phyloP scores from a whole-genome alignment of 2,329 filamentous ascomycete genomes.

The Colletotrichum chrysophilum region DNA sequence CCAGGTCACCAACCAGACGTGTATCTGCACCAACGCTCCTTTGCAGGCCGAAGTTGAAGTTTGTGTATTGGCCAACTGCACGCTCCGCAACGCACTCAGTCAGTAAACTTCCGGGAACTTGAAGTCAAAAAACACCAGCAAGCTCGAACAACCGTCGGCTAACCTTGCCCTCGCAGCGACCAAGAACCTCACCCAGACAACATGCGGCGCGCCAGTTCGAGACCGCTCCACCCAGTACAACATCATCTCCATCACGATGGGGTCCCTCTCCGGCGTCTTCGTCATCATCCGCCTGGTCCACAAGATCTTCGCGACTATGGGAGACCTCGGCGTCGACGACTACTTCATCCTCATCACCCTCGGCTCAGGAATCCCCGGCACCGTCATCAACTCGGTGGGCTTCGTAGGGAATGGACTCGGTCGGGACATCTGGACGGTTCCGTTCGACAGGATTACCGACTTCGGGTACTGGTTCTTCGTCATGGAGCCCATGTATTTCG shows the following conservation, averaged over 20 bases:
- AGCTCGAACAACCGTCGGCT: not conserved
- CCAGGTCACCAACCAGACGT: slow-evolving; percentile 29
- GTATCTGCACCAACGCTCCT: slow-evolving; percentile 33
- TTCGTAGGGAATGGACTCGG: slow-evolving; percentile 48
- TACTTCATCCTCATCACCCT: slow-evolving; percentile 36
- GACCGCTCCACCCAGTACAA: slow-evolving; percentile 38
- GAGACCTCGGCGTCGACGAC: slow-evolving; percentile 43
- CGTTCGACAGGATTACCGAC: slow-evolving; percentile 41
- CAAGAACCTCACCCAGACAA: slow-evolving; percentile 26
- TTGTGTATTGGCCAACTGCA: slow-evolving; percentile 34
- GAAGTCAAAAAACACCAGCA: not conserved
- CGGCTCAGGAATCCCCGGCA: slow-evolving; percentile 31
- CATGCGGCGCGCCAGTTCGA: slow-evolving; percentile 30
- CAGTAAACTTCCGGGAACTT: slow-evolving; percentile 9
- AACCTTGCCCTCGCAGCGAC: slow-evolving; percentile 2
- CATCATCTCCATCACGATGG: slow-evolving; percentile 36
- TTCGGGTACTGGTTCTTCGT: slow-evolving; percentile 50
- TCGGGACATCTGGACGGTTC: slow-evolving; percentile 55
- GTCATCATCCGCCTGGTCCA: slow-evolving; percentile 45
- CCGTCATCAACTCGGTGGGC: slow-evolving; percentile 35
- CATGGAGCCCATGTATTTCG: slow-evolving; percentile 51
- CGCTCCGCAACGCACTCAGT: slow-evolving; percentile 35
- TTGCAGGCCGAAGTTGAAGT: slow-evolving; percentile 28
- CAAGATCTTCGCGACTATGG: slow-evolving; percentile 37
- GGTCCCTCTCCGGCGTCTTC: slow-evolving; percentile 41